Evolutionary conservation across 192 early-diverging fungal genomes (phyloP).

Genomic region (Umbelopsis sp.): DNA sequence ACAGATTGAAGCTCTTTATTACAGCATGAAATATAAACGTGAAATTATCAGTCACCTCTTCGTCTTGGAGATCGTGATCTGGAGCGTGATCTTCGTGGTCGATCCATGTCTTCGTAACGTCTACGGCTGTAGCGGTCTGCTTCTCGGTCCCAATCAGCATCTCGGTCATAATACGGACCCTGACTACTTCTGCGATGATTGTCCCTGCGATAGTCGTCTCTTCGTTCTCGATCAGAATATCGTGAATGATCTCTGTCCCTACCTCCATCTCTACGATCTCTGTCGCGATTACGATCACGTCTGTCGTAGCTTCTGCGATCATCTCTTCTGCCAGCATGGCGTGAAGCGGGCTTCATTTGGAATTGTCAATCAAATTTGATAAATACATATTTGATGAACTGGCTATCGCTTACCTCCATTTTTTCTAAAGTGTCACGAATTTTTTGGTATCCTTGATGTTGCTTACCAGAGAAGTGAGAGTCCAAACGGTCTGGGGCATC

Average conservation of each 20-base stretch:
- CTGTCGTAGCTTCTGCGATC: slow-evolving; percentile 28
- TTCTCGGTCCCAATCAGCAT: slow-evolving; percentile 54
- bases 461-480: slow-evolving; percentile 83
- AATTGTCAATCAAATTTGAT: neutral
- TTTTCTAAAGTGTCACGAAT: slow-evolving; percentile 78
- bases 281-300: slow-evolving; percentile 40
- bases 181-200: slow-evolving; percentile 48
- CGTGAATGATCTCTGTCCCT: slow-evolving; percentile 41
- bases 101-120: slow-evolving; percentile 25
- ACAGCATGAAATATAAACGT: slow-evolving; percentile 4
- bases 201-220: slow-evolving; percentile 34
- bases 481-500: slow-evolving; percentile 81
- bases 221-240: slow-evolving; percentile 35
- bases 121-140: slow-evolving; percentile 45
- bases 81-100: slow-evolving; percentile 34
- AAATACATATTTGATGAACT: neutral
- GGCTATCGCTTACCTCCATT: slow-evolving; percentile 43
- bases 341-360: slow-evolving; percentile 16
- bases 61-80: slow-evolving; percentile 36
- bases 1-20: neutral
- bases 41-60: slow-evolving; percentile 26
- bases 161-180: slow-evolving; percentile 39
- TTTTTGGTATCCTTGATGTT: slow-evolving; percentile 80
- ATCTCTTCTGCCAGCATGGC: slow-evolving; percentile 17
- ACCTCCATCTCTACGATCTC: slow-evolving; percentile 39